Conservation (phyloP, 148 eudicot genomes). For the Diospyros lotus region DNA sequence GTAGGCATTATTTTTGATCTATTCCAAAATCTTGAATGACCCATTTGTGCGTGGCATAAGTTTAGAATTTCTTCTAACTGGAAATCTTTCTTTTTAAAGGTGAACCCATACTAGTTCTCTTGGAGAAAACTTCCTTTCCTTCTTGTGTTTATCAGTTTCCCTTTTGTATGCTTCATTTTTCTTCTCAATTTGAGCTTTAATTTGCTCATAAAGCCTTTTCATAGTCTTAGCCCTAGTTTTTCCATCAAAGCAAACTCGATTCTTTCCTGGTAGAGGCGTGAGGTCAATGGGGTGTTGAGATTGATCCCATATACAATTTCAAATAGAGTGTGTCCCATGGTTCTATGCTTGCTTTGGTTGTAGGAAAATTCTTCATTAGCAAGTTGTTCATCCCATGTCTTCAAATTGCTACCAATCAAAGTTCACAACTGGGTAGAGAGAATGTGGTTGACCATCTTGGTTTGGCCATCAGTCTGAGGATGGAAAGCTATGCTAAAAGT, state of each 20-base stretch:
- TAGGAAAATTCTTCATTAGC: conserved; percentile 13
- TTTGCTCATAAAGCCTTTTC: too few species aligned
- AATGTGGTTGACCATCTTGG: conserved; percentile 10
- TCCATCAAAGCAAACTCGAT: background rate
- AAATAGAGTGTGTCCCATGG: conserved; percentile 14
- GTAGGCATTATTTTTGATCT: background rate
- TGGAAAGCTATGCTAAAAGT: conserved; percentile 5
- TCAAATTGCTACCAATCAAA: background rate
- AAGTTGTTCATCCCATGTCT: conserved; percentile 11
- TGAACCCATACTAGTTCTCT: too few species aligned
- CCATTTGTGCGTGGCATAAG: background rate
- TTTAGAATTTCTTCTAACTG: background rate
- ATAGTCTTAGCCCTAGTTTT: background rate
- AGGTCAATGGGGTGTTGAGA: conserved; percentile 10
- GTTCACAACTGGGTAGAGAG: conserved; percentile 6
- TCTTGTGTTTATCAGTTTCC: background rate
- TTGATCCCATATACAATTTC: conserved; percentile 19
- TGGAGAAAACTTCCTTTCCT: background rate
- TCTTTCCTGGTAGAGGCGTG: background rate
- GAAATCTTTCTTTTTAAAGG: background rate
- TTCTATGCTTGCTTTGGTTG: background rate
- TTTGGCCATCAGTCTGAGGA: conserved; percentile 4
- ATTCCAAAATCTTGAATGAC: background rate
- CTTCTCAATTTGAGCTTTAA: too few species aligned
- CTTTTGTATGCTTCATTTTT: background rate